A percentile compares a stretch with the other conserved stretches of the same genome.
Evolutionary conservation across 1,139 yeast genomes (phyloP).

Genomic region (Suhomyces coccinellae): DNA sequence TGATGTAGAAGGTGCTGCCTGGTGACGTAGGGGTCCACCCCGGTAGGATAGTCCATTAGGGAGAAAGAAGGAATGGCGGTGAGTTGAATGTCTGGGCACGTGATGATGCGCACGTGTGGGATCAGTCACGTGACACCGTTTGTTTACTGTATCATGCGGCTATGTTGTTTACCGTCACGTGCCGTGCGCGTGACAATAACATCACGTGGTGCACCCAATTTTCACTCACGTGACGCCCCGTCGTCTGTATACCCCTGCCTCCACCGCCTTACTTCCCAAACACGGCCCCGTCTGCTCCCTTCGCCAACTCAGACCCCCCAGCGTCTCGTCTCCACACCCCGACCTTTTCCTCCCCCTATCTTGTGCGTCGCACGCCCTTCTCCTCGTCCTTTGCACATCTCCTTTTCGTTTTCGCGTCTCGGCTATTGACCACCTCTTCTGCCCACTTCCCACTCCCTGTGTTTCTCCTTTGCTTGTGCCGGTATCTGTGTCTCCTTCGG

Average conservation of each 20-base stretch:
- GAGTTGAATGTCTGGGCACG: neutral
- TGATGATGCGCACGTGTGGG: neutral
- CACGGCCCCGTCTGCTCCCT: neutral
- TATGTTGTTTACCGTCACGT: no score
- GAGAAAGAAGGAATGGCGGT: neutral
- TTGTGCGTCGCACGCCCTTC: conserved; percentile 1
- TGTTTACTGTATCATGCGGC: no score
- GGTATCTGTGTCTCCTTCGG: no score
- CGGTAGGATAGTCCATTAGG: conserved; percentile 35
- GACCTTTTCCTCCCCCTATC: no score
- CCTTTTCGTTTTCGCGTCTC: neutral
- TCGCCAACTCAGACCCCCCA: no score
- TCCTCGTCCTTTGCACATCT: neutral
- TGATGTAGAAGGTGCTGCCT: conserved; percentile 49
- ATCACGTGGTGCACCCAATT: no score
- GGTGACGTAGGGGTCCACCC: conserved; percentile 43
- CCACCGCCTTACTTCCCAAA: neutral
- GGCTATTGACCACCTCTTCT: neutral
- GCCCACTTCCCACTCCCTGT: no score
- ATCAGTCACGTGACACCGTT: no score
- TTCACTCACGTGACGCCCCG: no score
- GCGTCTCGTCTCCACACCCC: no score
- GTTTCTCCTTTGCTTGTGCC: no score
- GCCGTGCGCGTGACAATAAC: neutral
- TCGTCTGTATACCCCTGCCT: neutral